Evolutionary conservation across 257 asterid species (phyloP).

Genomic region (Rhazya stricta): DNA sequence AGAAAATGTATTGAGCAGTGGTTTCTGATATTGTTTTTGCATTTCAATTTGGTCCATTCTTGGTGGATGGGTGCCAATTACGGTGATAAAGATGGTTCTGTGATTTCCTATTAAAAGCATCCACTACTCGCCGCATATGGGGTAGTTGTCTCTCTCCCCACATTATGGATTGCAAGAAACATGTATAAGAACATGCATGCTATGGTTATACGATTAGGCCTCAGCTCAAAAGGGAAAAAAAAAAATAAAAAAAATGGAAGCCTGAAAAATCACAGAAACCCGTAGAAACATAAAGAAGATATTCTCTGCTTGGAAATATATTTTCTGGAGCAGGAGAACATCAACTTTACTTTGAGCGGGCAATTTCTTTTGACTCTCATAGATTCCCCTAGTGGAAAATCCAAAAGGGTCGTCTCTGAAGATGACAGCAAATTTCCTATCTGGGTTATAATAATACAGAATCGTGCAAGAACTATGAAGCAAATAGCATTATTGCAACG

Average conservation of each 20-base stretch:
- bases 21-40: not conserved
- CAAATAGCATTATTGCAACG: not conserved
- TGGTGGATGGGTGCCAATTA: slow-evolving; percentile 18
- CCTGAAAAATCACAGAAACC: not conserved
- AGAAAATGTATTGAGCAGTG: not conserved
- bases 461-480: not conserved
- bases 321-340: not conserved
- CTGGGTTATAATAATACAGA: not conserved
- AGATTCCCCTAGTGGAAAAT: slow-evolving; percentile 3
- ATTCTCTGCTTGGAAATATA: slow-evolving; percentile 4
- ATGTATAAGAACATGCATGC: too few relatives aligned
- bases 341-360: not conserved
- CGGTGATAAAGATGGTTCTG: slow-evolving; percentile 7
- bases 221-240: not conserved
- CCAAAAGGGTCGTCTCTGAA: not conserved
- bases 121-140: slow-evolving; percentile 29
- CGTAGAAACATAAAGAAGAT: not conserved
- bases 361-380: slow-evolving; percentile 3
- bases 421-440: not conserved
- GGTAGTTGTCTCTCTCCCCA: not conserved
- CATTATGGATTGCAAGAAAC: not conserved
- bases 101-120: slow-evolving; percentile 6
- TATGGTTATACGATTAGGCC: too few relatives aligned
- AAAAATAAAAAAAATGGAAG: too few relatives aligned
- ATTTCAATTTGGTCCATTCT: slow-evolving; percentile 27